Base-by-base conservation (phyloP, 352 stramenopile genomes). In the Pythium dissotocum region DNA sequence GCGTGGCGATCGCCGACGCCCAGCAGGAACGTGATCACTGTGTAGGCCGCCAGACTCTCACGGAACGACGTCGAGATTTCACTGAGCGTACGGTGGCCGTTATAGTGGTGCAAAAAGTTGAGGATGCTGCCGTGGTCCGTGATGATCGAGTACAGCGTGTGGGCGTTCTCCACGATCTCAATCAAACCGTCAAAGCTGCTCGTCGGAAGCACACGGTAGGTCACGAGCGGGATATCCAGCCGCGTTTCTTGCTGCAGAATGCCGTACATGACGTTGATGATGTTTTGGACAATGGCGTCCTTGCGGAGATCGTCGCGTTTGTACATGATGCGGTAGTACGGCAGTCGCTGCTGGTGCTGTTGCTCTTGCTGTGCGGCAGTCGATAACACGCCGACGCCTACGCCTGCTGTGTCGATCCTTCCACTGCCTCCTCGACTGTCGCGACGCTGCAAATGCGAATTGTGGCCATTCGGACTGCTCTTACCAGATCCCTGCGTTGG, bases 21-120 rank as follows among this genome's bases (percentile, higher is more conserved):
- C n/a, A 99, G 72, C 16, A 99, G 72, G 72, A 99, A 99, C 30
- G 98, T 99, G 59, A 99, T 98, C 40, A 99, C 98, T 33, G 97
- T 99, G 83, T 99, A 99, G 28, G 97, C 98, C 12, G 98, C 98
- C 58, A 98, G 94, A 71, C 88, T 98, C 62, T 98, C 87, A 18
- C 87, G 78, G 56, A 93, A 95, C 6, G 85, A 93, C 21, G 84
- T 85, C 46, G 85, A 93, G 42, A 95, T 95, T 61, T 95, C 87
- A 59, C 83, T 90, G n/a, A 95, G 76, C 36, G 83, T 95, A 35
- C 87, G 83, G 54, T 95, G 83, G 18, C 87, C 84, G 33, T 95
- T 95, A 76, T 95, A 90, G 40, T 91, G 87, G 38, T 95, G 85
- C 35, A 95, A 46, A 46, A 95, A 95, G 61, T 93, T 93, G 63